Evolutionary conservation across 2,329 filamentous ascomycete genomes (phyloP), one percentile per base, ranked within the genome.

Genomic region (Beauveria varroae): DNA sequence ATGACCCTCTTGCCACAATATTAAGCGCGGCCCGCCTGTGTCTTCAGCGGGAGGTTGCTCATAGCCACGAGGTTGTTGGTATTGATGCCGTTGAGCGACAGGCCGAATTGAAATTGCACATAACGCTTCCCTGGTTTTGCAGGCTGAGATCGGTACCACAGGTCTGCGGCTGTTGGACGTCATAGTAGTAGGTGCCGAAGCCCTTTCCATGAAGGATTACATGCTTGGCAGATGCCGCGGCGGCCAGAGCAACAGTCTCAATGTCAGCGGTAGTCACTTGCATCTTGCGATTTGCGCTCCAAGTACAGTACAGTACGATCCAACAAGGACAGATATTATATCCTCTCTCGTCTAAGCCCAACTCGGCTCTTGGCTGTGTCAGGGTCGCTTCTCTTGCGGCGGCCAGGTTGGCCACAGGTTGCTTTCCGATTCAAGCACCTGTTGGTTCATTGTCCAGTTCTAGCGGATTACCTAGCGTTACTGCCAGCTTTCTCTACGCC

Each of bases 1-100:
- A 63, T 55, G 43, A 65, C 64, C 14, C 56, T 24, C 50, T 64
- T 65, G 53, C 64, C 64, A 37, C 64, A 65, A 50, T 65, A 65
- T 40, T 62, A 44, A 40, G 63, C 63, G n/a, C 61, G 41, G 12
- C 63, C 40, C 14, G 41, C 62, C 8, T 56, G 34, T 10, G 59
- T 57, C 59, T 61, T 61, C 14, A 65, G 60, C 7, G 50, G 55
- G 8, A 62, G 59, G 57, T 65, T 64, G 62, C 61, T 64, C 63
- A 65, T 65, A 24, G 64, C 64, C 54, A 65, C 63, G 10, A 65
- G n/a, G 50, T 65, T 53, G 62, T 64, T 63, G 53, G 51, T 55
- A 44, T 64, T 51, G 9, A 65, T 57, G n/a, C 62, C 41, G 24
- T 49, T 50, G 24, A 50, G 47, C 47, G 47, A 50, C 47, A 50